phyloP scores from a whole-genome alignment of 169 alveolate species.

The Cryptosporidium tyzzeri region DNA sequence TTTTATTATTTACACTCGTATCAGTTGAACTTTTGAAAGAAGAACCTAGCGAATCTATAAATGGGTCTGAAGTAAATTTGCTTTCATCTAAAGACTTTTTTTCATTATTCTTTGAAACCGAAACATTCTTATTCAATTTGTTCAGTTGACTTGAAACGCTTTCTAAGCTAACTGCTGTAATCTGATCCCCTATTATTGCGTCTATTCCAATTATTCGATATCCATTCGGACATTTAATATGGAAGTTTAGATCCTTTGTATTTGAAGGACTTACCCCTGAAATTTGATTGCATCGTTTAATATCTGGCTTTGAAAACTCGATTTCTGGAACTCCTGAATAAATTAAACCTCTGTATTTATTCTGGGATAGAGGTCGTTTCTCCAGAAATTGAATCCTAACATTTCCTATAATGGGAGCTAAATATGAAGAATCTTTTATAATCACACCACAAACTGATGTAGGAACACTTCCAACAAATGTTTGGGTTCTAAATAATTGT shows the following conservation, averaged over 20 bases:
- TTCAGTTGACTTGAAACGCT: constrained; percentile 31
- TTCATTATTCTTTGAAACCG: neutral
- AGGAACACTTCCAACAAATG: constrained; percentile 55
- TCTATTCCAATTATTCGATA: constrained; percentile 62
- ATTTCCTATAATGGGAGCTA: constrained; percentile 58
- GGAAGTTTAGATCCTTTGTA: constrained; percentile 22
- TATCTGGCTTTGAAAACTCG: constrained; percentile 4
- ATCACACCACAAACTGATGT: constrained; percentile 55
- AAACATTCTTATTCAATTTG: neutral
- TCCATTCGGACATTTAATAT: constrained; percentile 44
- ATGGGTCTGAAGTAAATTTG: neutral
- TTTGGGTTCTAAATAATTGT: constrained; percentile 22
- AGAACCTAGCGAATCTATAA: constrained; percentile 12
- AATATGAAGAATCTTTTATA: constrained; percentile 14
- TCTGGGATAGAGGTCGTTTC: constrained; percentile 30
- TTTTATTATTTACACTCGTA: neutral
- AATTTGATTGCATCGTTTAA: constrained; percentile 10
- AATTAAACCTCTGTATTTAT: constrained; percentile 29
- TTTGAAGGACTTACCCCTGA: constrained; percentile 39
- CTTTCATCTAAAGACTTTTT: constrained; percentile 1
- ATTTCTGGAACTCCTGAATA: constrained; percentile 59
- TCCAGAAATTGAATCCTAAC: constrained; percentile 19
- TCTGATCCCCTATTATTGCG: constrained; percentile 30
- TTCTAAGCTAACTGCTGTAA: constrained; percentile 6
- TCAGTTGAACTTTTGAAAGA: neutral